Percentiles rank a stretch among this genome's conserved stretches.
Conservation (phyloP, 1,284 basidiomycete species). For the Puccinia horiana region DNA sequence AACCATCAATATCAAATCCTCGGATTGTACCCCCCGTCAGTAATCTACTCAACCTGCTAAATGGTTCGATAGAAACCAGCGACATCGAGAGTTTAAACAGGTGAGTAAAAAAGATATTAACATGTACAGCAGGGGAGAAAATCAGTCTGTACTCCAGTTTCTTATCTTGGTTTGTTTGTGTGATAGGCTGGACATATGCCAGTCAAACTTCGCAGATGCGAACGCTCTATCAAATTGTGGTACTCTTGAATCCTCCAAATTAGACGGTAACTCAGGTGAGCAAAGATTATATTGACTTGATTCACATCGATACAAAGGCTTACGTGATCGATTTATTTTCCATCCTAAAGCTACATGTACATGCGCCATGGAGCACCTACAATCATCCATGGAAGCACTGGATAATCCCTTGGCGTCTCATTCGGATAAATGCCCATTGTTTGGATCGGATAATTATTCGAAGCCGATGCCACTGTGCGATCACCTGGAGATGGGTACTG, state of each 20-base stretch:
- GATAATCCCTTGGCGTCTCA: slow-evolving; percentile 13
- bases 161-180: not conserved
- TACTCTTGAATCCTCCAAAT: not conserved
- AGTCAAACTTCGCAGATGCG: not conserved
- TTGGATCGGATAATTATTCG: not conserved
- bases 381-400: slow-evolving; percentile 10
- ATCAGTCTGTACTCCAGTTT: not conserved
- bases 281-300: not conserved
- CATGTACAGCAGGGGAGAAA: not conserved
- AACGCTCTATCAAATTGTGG: not conserved
- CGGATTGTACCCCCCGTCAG: not conserved
- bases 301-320: not conserved
- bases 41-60: not conserved
- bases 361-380: slow-evolving; percentile 7
- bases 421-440: slow-evolving; percentile 13
- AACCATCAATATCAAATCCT: not conserved
- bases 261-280: slow-evolving; percentile 10
- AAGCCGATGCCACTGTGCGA: slow-evolving; percentile 2
- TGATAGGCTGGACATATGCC: not conserved
- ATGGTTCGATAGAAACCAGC: not conserved
- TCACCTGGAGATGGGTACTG: not conserved
- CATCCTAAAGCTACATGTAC: not conserved
- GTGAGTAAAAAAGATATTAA: not conserved
- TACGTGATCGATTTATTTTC: not conserved
- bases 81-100: not conserved